A percentile compares a stretch with the other conserved stretches of the same genome.
Conservation (phyloP, 345 rosid genomes). For the Melastoma malabathricum region DNA sequence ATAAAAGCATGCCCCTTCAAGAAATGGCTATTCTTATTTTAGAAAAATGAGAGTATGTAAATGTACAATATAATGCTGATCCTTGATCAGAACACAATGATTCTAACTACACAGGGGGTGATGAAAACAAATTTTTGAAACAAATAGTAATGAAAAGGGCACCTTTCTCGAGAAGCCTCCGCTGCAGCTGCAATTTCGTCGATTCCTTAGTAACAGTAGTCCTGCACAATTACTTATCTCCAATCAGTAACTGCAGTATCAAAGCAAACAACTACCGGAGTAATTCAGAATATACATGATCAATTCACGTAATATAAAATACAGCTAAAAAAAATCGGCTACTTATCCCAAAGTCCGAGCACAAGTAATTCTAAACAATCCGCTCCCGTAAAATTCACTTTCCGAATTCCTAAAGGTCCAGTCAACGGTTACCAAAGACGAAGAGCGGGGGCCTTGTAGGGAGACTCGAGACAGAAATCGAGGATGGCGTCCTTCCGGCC, state of each 20-base stretch:
- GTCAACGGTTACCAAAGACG: conserved; percentile 55
- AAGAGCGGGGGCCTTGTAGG: conserved; percentile 40
- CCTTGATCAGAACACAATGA: neutral
- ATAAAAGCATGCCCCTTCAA: too few relatives aligned
- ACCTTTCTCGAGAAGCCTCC: conserved; percentile 47
- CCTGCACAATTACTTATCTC: conserved; percentile 28
- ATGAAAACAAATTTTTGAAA: neutral
- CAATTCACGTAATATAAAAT: too few relatives aligned
- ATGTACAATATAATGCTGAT: too few relatives aligned
- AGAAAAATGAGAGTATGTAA: too few relatives aligned
- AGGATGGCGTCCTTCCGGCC: conserved; percentile 65
- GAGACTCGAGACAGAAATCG: conserved; percentile 64
- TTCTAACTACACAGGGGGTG: neutral
- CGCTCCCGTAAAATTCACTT: neutral
- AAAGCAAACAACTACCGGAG: too few relatives aligned
- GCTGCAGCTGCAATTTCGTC: conserved; percentile 38
- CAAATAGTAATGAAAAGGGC: neutral
- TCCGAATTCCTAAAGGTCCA: neutral
- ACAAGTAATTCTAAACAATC: too few relatives aligned
- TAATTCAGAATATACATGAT: too few relatives aligned
- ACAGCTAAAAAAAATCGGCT: too few relatives aligned
- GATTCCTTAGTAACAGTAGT: conserved; percentile 33
- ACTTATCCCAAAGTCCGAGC: too few relatives aligned
- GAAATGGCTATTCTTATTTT: too few relatives aligned
- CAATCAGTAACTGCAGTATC: too few relatives aligned